Evolutionary conservation across 23 red algal species (phyloP).

Genomic region (Gracilaria domingensis): DNA sequence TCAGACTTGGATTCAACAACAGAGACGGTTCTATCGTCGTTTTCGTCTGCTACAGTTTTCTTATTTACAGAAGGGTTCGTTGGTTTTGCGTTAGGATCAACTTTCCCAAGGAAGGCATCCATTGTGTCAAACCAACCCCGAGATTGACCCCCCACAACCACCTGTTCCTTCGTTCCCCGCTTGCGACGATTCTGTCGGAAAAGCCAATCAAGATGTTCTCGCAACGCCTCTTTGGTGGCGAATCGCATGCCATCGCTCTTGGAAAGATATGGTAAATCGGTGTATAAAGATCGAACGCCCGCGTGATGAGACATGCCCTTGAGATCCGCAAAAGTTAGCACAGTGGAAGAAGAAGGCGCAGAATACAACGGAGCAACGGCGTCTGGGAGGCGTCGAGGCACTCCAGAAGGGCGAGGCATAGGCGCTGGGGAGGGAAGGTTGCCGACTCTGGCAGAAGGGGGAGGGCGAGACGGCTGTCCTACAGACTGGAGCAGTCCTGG

Average conservation of each 20-base stretch:
- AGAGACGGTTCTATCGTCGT: constrained; percentile 36
- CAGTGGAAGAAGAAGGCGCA: constrained; percentile 10
- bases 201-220: constrained; percentile 92
- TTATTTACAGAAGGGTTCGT: constrained; percentile 49
- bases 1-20: constrained; percentile 50
- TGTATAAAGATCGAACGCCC: constrained; percentile 76
- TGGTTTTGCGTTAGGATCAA: constrained; percentile 29
- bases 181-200: constrained; percentile 81
- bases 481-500: constrained; percentile 35
- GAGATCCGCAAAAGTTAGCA: constrained; percentile 63
- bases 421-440: background rate
- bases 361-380: constrained; percentile 8
- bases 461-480: constrained; percentile 25
- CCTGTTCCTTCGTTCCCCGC: constrained; percentile 29
- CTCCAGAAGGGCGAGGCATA: background rate
- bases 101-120: constrained; percentile 38
- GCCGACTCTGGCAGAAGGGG: background rate
- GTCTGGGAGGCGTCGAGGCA: background rate
- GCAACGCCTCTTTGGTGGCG: constrained; percentile 65
- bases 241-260: constrained; percentile 89
- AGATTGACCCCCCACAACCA: constrained; percentile 54
- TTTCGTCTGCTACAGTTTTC: constrained; percentile 44
- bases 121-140: constrained; percentile 75
- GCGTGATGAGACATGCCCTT: constrained; percentile 63
- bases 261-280: constrained; percentile 65